These are phyloP conservation scores for Solanum lignicaule DNA, from an alignment of 257 asterid genomes.

Conservation along the genomic window DNA sequence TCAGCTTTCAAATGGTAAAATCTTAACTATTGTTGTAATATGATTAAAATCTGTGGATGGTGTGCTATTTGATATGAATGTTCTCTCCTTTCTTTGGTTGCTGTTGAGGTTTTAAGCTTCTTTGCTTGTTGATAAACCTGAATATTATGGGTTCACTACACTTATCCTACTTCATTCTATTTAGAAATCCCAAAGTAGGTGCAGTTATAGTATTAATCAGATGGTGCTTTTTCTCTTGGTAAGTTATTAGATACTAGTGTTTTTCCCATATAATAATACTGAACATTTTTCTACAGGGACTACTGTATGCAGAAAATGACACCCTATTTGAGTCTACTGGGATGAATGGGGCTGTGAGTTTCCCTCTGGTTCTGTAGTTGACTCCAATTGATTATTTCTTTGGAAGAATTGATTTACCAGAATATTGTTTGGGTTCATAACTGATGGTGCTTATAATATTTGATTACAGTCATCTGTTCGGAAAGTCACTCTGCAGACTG, in stretches of 20 bases:
- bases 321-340: slow-evolving; percentile 86
- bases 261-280: not conserved
- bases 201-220: not conserved
- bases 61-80: not conserved
- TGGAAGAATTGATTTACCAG: not conserved
- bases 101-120: not conserved
- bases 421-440: not conserved
- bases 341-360: slow-evolving; percentile 70
- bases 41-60: not conserved
- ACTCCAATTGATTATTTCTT: not conserved
- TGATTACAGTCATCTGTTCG: slow-evolving; percentile 87
- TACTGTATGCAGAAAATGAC: slow-evolving; percentile 75
- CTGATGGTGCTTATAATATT: slow-evolving; percentile 11
- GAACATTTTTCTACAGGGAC: slow-evolving; percentile 48
- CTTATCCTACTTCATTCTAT: not conserved
- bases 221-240: not conserved
- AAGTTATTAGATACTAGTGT: not conserved
- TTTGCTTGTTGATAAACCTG: not conserved
- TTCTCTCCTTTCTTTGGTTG: not conserved
- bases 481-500: slow-evolving; percentile 68
- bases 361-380: not conserved
- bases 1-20: not conserved
- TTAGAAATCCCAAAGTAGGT: not conserved
- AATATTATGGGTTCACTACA: not conserved
- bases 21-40: not conserved